Percentiles rank a stretch among this genome's conserved stretches.
Evolutionary conservation across 768 basidiomycete genomes (phyloP).

Genomic region (Boletus rufocinnamomeus): DNA sequence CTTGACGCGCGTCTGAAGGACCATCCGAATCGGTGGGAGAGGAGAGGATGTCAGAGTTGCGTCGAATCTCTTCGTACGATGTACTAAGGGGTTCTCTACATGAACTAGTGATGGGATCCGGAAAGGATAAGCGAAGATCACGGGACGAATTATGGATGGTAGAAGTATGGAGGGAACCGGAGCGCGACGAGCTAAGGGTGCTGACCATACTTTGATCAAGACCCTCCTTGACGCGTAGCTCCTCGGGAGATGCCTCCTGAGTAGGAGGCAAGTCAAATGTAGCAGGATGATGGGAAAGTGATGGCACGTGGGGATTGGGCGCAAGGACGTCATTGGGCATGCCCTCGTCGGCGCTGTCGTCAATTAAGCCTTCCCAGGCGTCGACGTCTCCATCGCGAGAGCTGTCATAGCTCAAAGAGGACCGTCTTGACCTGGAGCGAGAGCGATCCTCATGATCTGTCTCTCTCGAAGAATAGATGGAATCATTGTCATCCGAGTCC

Average conservation of each 20-base stretch:
- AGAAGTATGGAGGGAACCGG: slow-evolving; percentile 56
- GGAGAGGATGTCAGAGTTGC: slow-evolving; percentile 38
- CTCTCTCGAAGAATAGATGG: slow-evolving; percentile 54
- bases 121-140: slow-evolving; percentile 80
- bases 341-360: slow-evolving; percentile 58
- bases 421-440: slow-evolving; percentile 62
- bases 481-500: slow-evolving; percentile 72
- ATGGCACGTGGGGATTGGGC: slow-evolving; percentile 27
- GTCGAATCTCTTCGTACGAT: slow-evolving; percentile 56
- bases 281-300: slow-evolving; percentile 22
- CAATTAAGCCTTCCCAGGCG: slow-evolving; percentile 77
- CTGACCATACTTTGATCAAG: slow-evolving; percentile 83
- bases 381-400: slow-evolving; percentile 70
- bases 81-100: slow-evolving; percentile 56
- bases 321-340: slow-evolving; percentile 26
- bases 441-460: slow-evolving; percentile 61
- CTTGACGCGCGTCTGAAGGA: slow-evolving; percentile 15
- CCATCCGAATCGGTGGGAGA: slow-evolving; percentile 22
- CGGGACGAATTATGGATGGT: slow-evolving; percentile 63
- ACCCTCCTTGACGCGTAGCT: slow-evolving; percentile 68
- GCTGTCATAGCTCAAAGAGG: slow-evolving; percentile 69
- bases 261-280: slow-evolving; percentile 30
- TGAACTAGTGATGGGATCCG: slow-evolving; percentile 78
- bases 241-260: slow-evolving; percentile 51
- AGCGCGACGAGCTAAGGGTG: slow-evolving; percentile 73